Evolutionary conservation across 2,329 filamentous ascomycete genomes (phyloP).

Genomic region (Aspergillus sp.): DNA sequence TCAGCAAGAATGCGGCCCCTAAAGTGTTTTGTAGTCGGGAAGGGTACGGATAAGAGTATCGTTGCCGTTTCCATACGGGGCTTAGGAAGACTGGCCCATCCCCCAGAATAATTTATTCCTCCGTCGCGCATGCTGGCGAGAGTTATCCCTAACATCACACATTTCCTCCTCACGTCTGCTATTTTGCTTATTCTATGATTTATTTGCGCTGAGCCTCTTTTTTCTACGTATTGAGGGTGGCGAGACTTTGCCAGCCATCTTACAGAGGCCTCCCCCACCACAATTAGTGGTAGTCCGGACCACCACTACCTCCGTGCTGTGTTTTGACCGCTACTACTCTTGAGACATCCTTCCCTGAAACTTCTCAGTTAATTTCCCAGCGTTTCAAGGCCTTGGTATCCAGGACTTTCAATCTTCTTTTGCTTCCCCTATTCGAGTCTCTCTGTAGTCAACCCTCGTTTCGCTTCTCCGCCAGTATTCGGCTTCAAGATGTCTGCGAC

Average conservation of each 20-base stretch:
- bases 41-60: slow-evolving; percentile 4
- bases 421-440: slow-evolving; percentile 12
- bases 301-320: slow-evolving; percentile 15
- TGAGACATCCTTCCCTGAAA: slow-evolving; percentile 23
- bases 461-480: slow-evolving; percentile 11
- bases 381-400: slow-evolving; percentile 18
- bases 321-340: slow-evolving; percentile 30
- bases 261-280: slow-evolving; percentile 16
- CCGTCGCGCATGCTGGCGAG: slow-evolving; percentile 9
- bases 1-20: background rate
- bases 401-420: slow-evolving; percentile 9
- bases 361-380: slow-evolving; percentile 25
- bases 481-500: slow-evolving; percentile 41
- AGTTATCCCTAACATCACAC: slow-evolving; percentile 14
- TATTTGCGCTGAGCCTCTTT: background rate
- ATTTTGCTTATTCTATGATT: background rate
- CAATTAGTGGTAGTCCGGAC: slow-evolving; percentile 12
- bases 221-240: slow-evolving; percentile 7
- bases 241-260: slow-evolving; percentile 15
- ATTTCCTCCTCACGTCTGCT: slow-evolving; percentile 1
- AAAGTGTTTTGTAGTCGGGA: background rate
- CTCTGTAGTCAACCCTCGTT: slow-evolving; percentile 8
- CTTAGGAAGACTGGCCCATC: slow-evolving; percentile 4
- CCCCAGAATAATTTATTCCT: slow-evolving; percentile 9
- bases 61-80: slow-evolving; percentile 16